Conservation (phyloP, 306 rosid species). For the Quercus agrifolia region DNA sequence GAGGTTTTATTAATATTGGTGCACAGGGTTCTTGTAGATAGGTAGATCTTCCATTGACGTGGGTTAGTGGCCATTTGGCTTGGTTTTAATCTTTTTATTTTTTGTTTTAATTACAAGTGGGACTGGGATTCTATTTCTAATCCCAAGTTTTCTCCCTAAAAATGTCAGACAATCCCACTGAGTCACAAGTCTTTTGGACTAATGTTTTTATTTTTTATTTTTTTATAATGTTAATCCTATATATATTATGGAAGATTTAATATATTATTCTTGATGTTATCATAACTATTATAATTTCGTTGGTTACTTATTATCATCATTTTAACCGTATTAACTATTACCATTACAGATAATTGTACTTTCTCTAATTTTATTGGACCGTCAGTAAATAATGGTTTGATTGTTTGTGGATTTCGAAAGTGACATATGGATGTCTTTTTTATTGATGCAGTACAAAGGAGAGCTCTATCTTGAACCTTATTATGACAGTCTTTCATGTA, state of each 20-base stretch:
- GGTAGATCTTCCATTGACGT: not conserved
- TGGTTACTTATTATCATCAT: not conserved
- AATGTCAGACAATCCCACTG: too few relatives aligned
- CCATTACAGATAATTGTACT: not conserved
- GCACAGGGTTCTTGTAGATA: not conserved
- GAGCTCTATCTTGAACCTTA: constrained; percentile 77
- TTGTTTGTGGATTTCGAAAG: constrained; percentile 41
- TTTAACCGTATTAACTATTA: not conserved
- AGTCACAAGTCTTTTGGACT: too few relatives aligned
- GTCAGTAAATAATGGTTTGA: not conserved
- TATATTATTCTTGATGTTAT: not conserved
- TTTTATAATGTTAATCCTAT: not conserved
- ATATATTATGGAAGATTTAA: not conserved
- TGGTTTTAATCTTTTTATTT: not conserved
- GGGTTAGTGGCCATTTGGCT: not conserved
- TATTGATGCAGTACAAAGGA: constrained; percentile 78
- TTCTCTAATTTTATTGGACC: constrained; percentile 7
- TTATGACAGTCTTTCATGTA: constrained; percentile 87
- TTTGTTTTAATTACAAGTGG: not conserved
- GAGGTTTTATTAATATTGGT: not conserved
- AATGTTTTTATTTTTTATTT: not conserved
- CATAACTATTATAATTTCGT: not conserved
- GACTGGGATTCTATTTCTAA: too few relatives aligned
- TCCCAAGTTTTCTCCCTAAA: too few relatives aligned
- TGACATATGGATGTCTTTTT: constrained; percentile 19